Percentiles rank a stretch among this genome's conserved stretches.
Evolutionary conservation across 2,329 filamentous ascomycete genomes (phyloP).

Genomic region (Salinomyces thailandicus): DNA sequence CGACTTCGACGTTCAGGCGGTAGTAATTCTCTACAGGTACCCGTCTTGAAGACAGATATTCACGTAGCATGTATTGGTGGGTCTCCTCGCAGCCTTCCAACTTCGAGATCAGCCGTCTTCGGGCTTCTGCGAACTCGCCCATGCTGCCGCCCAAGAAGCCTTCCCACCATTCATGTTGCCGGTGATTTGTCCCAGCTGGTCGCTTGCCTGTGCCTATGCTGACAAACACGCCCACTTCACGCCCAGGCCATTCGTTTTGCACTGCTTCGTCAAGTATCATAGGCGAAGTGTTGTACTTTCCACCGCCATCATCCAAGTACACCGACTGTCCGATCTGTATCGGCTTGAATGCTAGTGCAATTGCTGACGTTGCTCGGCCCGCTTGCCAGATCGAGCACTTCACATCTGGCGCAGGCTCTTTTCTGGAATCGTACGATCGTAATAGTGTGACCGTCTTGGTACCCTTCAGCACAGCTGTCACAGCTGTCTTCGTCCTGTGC

Average conservation of each 20-base stretch:
- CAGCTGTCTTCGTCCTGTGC: constrained; percentile 59
- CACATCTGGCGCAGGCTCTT: constrained; percentile 80
- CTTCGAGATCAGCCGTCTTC: constrained; percentile 72
- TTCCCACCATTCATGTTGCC: constrained; percentile 78
- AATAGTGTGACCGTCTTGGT: constrained; percentile 60
- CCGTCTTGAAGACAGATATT: constrained; percentile 59
- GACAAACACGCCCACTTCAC: constrained; percentile 84
- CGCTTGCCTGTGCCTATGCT: constrained; percentile 91
- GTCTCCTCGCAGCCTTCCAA: constrained; percentile 92
- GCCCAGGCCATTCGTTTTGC: constrained; percentile 87
- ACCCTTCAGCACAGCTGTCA: constrained; percentile 85
- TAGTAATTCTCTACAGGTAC: constrained; percentile 89
- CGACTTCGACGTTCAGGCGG: constrained; percentile 91
- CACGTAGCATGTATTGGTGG: constrained; percentile 73
- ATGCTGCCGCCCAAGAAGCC: constrained; percentile 61
- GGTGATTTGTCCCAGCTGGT: constrained; percentile 57
- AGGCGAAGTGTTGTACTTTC: constrained; percentile 84
- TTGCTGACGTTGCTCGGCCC: constrained; percentile 84
- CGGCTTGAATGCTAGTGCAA: constrained; percentile 88
- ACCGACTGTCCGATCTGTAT: constrained; percentile 86
- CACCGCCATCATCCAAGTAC: constrained; percentile 86
- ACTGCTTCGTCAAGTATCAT: constrained; percentile 80
- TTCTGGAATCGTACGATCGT: constrained; percentile 89
- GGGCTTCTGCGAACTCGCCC: constrained; percentile 84
- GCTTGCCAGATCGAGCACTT: constrained; percentile 97